phyloP scores from a whole-genome alignment of 208 protist genomes.

The Leishmania gerbilli region DNA sequence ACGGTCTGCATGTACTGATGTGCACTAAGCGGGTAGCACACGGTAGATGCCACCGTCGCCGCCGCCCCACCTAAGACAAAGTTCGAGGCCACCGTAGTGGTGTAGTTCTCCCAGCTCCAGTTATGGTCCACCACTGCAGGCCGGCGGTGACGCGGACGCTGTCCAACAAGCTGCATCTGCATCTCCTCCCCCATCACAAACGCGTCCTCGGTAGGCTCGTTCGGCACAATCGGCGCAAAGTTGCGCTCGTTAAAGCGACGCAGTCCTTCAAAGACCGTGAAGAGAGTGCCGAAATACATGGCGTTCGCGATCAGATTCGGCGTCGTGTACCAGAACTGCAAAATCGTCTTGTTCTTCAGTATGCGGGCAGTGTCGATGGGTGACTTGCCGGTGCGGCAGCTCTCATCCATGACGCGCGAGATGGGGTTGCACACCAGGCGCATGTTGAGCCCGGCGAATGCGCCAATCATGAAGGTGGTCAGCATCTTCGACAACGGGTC shows the following conservation, averaged over 20 bases:
- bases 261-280: slow-evolving; percentile 89
- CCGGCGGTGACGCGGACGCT: not conserved
- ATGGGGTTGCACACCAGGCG: slow-evolving; percentile 86
- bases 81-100: slow-evolving; percentile 55
- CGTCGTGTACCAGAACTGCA: slow-evolving; percentile 89
- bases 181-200: slow-evolving; percentile 11
- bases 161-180: slow-evolving; percentile 16
- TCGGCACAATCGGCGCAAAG: slow-evolving; percentile 38
- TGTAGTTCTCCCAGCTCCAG: slow-evolving; percentile 68
- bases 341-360: slow-evolving; percentile 80
- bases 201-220: slow-evolving; percentile 14
- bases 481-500: slow-evolving; percentile 75
- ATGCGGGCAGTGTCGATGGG: slow-evolving; percentile 50
- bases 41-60: slow-evolving; percentile 79
- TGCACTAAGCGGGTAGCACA: slow-evolving; percentile 87
- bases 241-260: slow-evolving; percentile 88
- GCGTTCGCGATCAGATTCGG: slow-evolving; percentile 87
- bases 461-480: slow-evolving; percentile 82
- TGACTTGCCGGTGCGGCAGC: slow-evolving; percentile 65
- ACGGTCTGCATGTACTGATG: slow-evolving; percentile 91
- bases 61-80: slow-evolving; percentile 74
- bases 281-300: slow-evolving; percentile 85
- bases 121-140: slow-evolving; percentile 37
- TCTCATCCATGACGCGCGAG: slow-evolving; percentile 83
- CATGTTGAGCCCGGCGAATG: slow-evolving; percentile 83